These are phyloP conservation scores for Bretziella fagacearum DNA, from an alignment of 2,329 filamentous ascomycete genomes.

Conservation along the genomic window DNA sequence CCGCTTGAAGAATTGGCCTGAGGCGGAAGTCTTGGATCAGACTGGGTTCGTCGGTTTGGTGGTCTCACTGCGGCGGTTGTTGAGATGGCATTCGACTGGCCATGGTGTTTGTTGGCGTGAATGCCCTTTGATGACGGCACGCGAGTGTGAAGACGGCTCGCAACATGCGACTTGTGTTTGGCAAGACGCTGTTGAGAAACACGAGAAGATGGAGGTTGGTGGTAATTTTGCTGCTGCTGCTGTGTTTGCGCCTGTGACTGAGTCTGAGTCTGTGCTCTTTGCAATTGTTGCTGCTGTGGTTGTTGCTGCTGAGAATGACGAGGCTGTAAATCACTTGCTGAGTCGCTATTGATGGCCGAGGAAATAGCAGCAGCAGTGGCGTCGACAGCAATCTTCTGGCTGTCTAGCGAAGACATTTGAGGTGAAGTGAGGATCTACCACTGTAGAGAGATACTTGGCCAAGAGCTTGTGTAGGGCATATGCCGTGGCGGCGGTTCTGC, in stretches of 20 bases:
- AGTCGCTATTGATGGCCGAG: no score
- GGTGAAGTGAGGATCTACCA: no score
- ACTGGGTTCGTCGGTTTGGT: slow-evolving; percentile 12
- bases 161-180: slow-evolving; percentile 14
- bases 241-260: slow-evolving; percentile 3
- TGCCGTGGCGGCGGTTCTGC: no score
- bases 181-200: slow-evolving; percentile 13
- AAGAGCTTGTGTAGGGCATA: no score
- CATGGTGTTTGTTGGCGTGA: slow-evolving; percentile 11
- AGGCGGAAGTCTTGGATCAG: slow-evolving; percentile 10
- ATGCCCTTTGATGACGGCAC: slow-evolving; percentile 13
- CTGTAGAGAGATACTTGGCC: no score
- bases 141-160: slow-evolving; percentile 12
- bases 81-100: slow-evolving; percentile 6
- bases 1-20: slow-evolving; percentile 1
- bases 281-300: slow-evolving; percentile 1
- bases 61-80: slow-evolving; percentile 10
- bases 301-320: neutral
- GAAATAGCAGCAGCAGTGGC: no score
- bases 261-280: slow-evolving; percentile 5
- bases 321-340: neutral
- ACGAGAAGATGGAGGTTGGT: slow-evolving; percentile 3
- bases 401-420: no score
- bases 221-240: neutral
- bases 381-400: no score